Base-by-base conservation (phyloP, 805 yeast genomes). In the Schwanniomyces sp. region DNA sequence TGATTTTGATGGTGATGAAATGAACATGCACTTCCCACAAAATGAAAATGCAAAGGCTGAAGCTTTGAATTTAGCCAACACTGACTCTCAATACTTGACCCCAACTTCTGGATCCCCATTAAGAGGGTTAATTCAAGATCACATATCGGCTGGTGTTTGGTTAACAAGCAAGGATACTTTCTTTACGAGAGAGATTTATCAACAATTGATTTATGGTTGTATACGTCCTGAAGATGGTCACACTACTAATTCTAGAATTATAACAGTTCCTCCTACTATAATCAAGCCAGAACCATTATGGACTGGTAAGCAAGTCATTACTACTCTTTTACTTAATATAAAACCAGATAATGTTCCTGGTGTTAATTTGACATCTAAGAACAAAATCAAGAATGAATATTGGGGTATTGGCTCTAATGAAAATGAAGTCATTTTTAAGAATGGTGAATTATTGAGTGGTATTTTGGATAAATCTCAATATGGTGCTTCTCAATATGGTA, bases 11-110 rank as follows among this genome's bases (percentile, higher is more conserved):
- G 99, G 99, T 78, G 99, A 92, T 72, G 99, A 92, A 76, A 92
- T 92, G 99, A 92, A 92, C 68, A 87, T 92, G 97, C 99, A 92
- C 74, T 92, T 92, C 78, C 99, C 99, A 25, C 99, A 92, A 74
- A 91, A 88, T 69, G 97, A 92, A 73, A 88, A 89, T 58, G 99
- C 98, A 8, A 85, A 91, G 64, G 92, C 98, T 18, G 99, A 94
- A 73, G 98, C 99, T 2, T 76, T 90, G 62, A 82, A 90, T 64
- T 78, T 94, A 67, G 99, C 99, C 36, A 91, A 92, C 68, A 94
- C 99, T 7, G 97, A 95, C 69, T 88, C 96, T 51, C 99, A 94
- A 74, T 94, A 94, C 69, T 78, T 94, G 66, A 92, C 99, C 5
- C 99, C 99, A 43, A 94, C 99, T 16, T 90, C 97, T 10, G 99